Evolutionary conservation across 257 asterid species (phyloP).

Genomic region (Paulownia fortunei): DNA sequence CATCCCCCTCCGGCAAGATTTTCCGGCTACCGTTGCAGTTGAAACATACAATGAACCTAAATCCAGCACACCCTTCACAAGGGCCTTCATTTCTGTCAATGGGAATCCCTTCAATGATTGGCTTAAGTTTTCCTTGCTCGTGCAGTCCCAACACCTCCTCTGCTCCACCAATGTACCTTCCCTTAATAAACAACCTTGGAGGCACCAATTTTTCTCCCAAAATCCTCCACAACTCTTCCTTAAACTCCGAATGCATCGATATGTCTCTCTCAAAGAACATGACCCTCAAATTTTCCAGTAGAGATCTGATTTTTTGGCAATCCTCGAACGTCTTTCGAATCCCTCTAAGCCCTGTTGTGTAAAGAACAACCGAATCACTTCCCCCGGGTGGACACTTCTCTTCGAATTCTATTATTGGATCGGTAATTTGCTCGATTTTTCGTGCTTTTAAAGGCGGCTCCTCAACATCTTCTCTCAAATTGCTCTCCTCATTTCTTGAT

Average conservation of each 20-base stretch:
- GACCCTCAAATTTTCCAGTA: conserved; percentile 64
- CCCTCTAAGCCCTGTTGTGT: conserved; percentile 93
- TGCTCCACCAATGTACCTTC: conserved; percentile 94
- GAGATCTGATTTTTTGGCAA: conserved; percentile 66
- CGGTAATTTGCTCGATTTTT: conserved; percentile 42
- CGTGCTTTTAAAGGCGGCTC: conserved; percentile 61
- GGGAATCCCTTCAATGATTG: conserved; percentile 76
- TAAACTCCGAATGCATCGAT: conserved; percentile 87
- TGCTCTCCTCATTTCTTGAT: conserved; percentile 34
- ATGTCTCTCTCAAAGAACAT: conserved; percentile 78
- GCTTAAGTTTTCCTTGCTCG: conserved; percentile 80
- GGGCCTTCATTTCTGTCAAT: conserved; percentile 47
- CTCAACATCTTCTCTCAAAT: conserved; percentile 31
- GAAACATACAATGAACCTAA: conserved; percentile 80
- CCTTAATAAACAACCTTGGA: conserved; percentile 83
- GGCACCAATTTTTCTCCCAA: conserved; percentile 65
- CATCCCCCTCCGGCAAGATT: conserved; percentile 49
- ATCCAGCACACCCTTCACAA: conserved; percentile 80
- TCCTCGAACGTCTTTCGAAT: conserved; percentile 85
- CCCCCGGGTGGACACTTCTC: conserved; percentile 90
- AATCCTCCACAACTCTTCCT: conserved; percentile 73
- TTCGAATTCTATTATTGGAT: conserved; percentile 59
- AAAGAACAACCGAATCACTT: conserved; percentile 60
- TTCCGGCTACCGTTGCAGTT: conserved; percentile 87
- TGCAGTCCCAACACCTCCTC: conserved; percentile 79